A percentile compares a stretch with the other conserved stretches of the same genome.
These are phyloP conservation scores for Akanthomyces uredinophilus DNA, from an alignment of 2,329 filamentous ascomycete genomes.

Conservation along the genomic window DNA sequence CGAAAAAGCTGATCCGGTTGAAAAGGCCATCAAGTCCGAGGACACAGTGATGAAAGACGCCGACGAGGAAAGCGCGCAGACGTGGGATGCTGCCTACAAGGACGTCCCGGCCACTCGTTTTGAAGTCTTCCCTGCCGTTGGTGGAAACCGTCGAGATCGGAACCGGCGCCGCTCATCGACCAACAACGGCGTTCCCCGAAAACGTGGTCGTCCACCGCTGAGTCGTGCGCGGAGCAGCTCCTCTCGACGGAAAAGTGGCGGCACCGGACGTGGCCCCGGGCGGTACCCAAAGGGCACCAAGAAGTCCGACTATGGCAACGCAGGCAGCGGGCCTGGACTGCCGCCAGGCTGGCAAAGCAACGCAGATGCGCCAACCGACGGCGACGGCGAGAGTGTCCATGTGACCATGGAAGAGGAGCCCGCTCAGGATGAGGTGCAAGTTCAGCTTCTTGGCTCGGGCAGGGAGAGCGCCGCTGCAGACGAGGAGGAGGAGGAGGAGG, in stretches of 20 bases:
- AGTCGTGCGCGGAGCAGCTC: constrained; percentile 28
- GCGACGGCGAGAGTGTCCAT: constrained; percentile 15
- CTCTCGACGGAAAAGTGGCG: constrained; percentile 52
- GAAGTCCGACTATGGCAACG: constrained; percentile 63
- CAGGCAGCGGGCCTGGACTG: constrained; percentile 58
- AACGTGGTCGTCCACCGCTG: constrained; percentile 31
- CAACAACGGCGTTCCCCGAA: constrained; percentile 2
- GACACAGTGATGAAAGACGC: constrained; percentile 26
- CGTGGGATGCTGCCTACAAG: constrained; percentile 46
- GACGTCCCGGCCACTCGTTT: constrained; percentile 66
- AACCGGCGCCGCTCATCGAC: constrained; percentile 32
- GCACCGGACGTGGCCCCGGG: constrained; percentile 59
- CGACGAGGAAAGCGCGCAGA: constrained; percentile 23
- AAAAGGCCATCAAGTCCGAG: constrained; percentile 27
- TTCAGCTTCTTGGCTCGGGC: constrained; percentile 24
- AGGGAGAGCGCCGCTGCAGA: constrained; percentile 19
- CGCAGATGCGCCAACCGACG: constrained; percentile 15
- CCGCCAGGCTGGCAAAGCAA: constrained; percentile 50
- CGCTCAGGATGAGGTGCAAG: constrained; percentile 29
- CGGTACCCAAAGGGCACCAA: constrained; percentile 65
- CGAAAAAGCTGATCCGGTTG: constrained; percentile 25
- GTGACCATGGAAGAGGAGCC: constrained; percentile 21
- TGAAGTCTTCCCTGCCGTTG: constrained; percentile 69
- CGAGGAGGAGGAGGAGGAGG: constrained; percentile 19
- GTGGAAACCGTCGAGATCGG: constrained; percentile 43